A percentile compares a stretch with the other conserved stretches of the same genome.
Conservation (phyloP, 1,139 yeast species). For the Candida buenavistaensis region DNA sequence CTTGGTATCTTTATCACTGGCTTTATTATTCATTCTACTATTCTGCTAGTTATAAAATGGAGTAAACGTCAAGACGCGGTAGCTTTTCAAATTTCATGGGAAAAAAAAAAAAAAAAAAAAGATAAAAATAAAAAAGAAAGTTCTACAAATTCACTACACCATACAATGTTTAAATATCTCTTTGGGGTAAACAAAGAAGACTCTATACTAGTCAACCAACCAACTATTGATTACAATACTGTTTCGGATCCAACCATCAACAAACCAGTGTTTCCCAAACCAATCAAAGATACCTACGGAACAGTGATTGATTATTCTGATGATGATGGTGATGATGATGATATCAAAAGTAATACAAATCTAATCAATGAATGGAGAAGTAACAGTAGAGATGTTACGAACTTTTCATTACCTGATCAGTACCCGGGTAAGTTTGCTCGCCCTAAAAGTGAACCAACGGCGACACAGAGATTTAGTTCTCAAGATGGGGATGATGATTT, state of each 20-base stretch:
- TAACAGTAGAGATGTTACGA: not conserved
- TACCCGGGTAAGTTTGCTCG: constrained; percentile 25
- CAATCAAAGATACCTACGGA: constrained; percentile 2
- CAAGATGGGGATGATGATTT: constrained; percentile 1
- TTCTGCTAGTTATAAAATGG: too few relatives aligned
- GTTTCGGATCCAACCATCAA: constrained; percentile 15
- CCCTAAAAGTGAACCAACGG: constrained; percentile 2
- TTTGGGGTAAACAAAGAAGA: constrained; percentile 15
- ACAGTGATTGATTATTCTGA: constrained; percentile 7
- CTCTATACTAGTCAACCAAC: constrained; percentile 32
- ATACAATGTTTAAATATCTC: constrained; percentile 12
- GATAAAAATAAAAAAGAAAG: not conserved
- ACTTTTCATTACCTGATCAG: constrained; percentile 17
- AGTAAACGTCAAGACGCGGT: too few relatives aligned
- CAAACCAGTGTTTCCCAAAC: not conserved
- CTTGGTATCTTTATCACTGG: too few relatives aligned
- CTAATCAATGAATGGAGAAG: constrained; percentile 12
- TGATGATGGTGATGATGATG: constrained; percentile 7
- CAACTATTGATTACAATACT: constrained; percentile 38
- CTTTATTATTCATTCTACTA: too few relatives aligned
- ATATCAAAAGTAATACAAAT: constrained; percentile 14
- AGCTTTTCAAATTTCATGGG: not conserved
- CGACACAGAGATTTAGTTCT: too few relatives aligned
- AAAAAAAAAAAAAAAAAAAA: too few relatives aligned
- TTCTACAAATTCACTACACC: too few relatives aligned